phyloP scores from a whole-genome alignment of 371 early-diverging fungal species.

The Mucor sp. region DNA sequence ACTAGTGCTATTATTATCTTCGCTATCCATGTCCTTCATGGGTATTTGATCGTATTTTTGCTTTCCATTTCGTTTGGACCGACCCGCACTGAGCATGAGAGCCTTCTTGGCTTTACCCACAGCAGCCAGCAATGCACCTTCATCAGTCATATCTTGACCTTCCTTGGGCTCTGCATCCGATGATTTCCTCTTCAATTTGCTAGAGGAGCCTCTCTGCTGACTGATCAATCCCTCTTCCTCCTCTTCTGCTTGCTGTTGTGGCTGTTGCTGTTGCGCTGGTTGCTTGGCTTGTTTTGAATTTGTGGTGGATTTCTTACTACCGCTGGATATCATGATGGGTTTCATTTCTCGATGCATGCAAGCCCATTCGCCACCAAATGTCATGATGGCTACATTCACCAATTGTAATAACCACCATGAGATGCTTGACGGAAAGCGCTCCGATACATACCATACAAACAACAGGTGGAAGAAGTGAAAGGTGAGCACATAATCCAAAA shows the following conservation, averaged over 20 bases:
- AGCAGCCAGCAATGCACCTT: conserved; percentile 37
- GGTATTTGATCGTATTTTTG: conserved; percentile 43
- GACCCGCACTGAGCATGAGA: conserved; percentile 17
- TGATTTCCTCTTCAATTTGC: conserved; percentile 18
- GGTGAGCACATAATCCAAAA: conserved; percentile 82
- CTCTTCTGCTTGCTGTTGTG: not conserved
- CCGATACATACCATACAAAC: conserved; percentile 60
- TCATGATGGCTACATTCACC: conserved; percentile 59
- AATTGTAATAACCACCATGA: conserved; percentile 75
- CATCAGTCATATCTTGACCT: not conserved
- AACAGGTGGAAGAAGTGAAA: conserved; percentile 72
- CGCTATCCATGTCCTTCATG: conserved; percentile 29
- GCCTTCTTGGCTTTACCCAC: conserved; percentile 41
- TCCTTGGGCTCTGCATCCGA: conserved; percentile 18
- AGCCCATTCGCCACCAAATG: conserved; percentile 80
- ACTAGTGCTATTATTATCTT: not conserved
- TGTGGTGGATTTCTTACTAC: conserved; percentile 10
- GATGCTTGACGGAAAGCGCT: conserved; percentile 59
- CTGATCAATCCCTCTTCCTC: not conserved
- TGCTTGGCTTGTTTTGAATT: conserved; percentile 13
- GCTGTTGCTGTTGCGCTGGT: not conserved
- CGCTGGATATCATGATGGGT: conserved; percentile 65
- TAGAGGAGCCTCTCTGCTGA: not conserved
- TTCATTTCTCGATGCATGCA: conserved; percentile 84
- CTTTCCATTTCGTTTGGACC: conserved; percentile 24